Evolutionary conservation across 345 rosid species (phyloP), one percentile per base, ranked within the genome.

Genomic region (Brassica rapa): DNA sequence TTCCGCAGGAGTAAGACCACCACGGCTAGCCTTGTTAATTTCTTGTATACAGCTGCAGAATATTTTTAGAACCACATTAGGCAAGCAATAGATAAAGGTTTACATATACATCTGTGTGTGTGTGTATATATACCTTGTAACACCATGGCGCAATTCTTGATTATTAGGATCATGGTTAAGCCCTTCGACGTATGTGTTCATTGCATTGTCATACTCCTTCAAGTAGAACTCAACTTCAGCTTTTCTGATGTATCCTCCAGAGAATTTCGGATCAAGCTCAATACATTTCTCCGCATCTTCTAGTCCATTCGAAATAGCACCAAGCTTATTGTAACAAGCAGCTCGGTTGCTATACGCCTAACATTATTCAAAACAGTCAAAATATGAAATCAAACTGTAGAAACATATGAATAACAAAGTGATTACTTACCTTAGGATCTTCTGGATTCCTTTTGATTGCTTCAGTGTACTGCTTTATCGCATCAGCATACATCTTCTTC

Each of bases 271-370:
- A 85, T 95, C 92, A 11, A 95, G 88, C 82, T 90, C 97, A 74
- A 91, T 90, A 85, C 99, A 93, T 69, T 89, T 95, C 37, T 95
- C 93, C 27, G 99, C 99, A 83, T 93, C 98, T 77, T 93, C 91
- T 86, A 93, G 79, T 51, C 94, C 98, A 76, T 93, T 94, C 1
- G 98, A 93, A 81, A 93, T 46, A 10, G 99, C 99, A 69, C 91
- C 93, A 14, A 95, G 85, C 80, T 93, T 93, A 5, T 94, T 90
- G 86, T 95, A 95, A 84, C 93, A 89, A 5, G 96, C 96, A 84
- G 99, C 98, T 53, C 60, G 1, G 60, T 53, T 53, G 60, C 60
- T 6, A 53, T 53, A 53, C 2, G 60, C 60, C 60, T 93, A 86
- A 9, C 39, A 12, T 78, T 78, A 56, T 5, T 60, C 41, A 53